These are phyloP conservation scores for Trichosanthes cucumerina DNA, from an alignment of 306 rosid species.

Conservation along the genomic window DNA sequence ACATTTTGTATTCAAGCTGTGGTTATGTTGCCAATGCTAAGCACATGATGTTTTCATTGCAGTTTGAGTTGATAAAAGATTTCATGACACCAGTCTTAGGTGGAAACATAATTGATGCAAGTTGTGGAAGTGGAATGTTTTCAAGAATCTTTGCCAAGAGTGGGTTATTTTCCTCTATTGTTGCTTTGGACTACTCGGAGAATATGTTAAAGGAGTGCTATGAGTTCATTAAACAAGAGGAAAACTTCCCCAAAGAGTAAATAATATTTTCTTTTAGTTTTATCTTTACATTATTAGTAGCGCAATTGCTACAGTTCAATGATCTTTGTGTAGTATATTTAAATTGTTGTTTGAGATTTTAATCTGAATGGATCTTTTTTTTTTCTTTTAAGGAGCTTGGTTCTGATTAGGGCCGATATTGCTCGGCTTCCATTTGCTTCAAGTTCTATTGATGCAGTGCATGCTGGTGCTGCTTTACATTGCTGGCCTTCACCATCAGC, in stretches of 20 bases:
- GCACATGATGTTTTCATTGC: constrained; percentile 27
- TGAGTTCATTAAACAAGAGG: constrained; percentile 72
- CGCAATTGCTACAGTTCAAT: not conserved
- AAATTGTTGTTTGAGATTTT: not conserved
- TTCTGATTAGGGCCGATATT: constrained; percentile 83
- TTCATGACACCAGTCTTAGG: constrained; percentile 66
- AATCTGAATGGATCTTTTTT: constrained; percentile 8
- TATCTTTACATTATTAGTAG: not conserved
- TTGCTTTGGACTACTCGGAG: constrained; percentile 90
- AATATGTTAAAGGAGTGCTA: constrained; percentile 81
- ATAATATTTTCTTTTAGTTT: not conserved
- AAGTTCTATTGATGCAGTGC: constrained; percentile 80
- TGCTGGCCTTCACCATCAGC: constrained; percentile 95
- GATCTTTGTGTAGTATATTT: not conserved
- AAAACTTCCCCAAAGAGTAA: constrained; percentile 71
- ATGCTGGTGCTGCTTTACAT: constrained; percentile 92
- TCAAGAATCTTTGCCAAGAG: constrained; percentile 86
- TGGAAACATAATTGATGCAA: constrained; percentile 83
- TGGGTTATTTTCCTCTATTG: constrained; percentile 63
- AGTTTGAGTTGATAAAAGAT: constrained; percentile 67
- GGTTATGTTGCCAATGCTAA: constrained; percentile 1
- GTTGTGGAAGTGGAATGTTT: constrained; percentile 90
- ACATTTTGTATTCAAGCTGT: not conserved
- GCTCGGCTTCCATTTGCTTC: constrained; percentile 86
- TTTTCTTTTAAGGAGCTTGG: constrained; percentile 38